Percentiles rank a stretch among this genome's conserved stretches.
phyloP scores from a whole-genome alignment of 805 yeast genomes.

The Jamesozyma hellenica region DNA sequence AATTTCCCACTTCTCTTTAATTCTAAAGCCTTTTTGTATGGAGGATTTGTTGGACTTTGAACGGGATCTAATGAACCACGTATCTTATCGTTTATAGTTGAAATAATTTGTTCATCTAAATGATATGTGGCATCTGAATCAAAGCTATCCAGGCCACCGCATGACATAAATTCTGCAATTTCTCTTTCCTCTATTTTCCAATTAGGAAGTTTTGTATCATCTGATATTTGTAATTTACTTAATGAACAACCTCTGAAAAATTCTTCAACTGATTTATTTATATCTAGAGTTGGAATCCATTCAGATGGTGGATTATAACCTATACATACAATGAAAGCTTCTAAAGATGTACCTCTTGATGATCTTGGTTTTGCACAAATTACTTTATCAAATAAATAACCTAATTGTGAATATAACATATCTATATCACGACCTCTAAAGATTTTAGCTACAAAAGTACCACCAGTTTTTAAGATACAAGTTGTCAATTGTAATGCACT shows the following conservation, averaged over 20 bases:
- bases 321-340: constrained; percentile 85
- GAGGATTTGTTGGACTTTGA: constrained; percentile 93
- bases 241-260: constrained; percentile 52
- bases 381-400: constrained; percentile 74
- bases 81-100: constrained; percentile 1
- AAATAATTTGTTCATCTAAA: constrained; percentile 16
- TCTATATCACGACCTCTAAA: constrained; percentile 95
- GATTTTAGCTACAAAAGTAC: constrained; percentile 90
- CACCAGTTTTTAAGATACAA: constrained; percentile 79
- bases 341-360: constrained; percentile 88
- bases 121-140: constrained; percentile 93
- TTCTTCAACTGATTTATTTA: constrained; percentile 62
- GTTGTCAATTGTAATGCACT: constrained; percentile 90
- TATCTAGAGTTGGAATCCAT: constrained; percentile 63
- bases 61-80: constrained; percentile 69
- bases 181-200: constrained; percentile 52
- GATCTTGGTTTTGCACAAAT: constrained; percentile 95
- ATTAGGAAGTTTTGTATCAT: constrained; percentile 27
- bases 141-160: constrained; percentile 80
- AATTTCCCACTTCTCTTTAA: constrained; percentile 67
- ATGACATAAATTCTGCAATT: constrained; percentile 88
- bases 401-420: constrained; percentile 82
- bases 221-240: constrained; percentile 5
- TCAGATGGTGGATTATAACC: constrained; percentile 77
- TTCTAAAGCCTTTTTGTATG: constrained; percentile 86